These are phyloP conservation scores for Penicillium pancosmium DNA, from an alignment of 495 filamentous ascomycete species.

Conservation along the genomic window DNA sequence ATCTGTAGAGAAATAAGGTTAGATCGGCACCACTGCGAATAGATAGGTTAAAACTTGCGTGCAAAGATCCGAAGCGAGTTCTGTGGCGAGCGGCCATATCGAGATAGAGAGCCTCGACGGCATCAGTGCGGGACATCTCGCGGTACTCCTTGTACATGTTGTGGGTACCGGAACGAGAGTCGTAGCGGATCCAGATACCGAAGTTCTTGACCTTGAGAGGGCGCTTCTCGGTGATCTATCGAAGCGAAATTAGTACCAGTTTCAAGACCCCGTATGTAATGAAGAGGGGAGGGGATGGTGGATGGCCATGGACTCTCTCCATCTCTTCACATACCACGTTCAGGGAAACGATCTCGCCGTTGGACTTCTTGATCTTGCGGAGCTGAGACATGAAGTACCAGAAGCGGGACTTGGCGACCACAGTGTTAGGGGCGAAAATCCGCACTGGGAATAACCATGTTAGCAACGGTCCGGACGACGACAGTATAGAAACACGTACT, in stretches of 20 bases:
- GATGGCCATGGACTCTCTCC: not conserved
- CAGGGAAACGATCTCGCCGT: conserved; percentile 96
- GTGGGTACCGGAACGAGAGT: conserved; percentile 99
- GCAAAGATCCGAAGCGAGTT: conserved; percentile 94
- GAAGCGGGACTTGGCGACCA: conserved; percentile 98
- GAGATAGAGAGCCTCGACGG: conserved; percentile 96
- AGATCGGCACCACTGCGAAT: not conserved
- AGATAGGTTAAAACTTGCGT: conserved; percentile 63
- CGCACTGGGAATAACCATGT: conserved; percentile 55
- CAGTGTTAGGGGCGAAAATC: conserved; percentile 96
- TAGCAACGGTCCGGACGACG: not conserved
- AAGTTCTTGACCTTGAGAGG: conserved; percentile 99
- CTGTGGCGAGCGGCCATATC: conserved; percentile 99
- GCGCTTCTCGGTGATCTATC: conserved; percentile 95
- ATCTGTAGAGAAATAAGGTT: conserved; percentile 64
- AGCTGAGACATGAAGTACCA: conserved; percentile 99
- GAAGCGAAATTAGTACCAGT: conserved; percentile 22
- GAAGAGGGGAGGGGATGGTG: too few relatives aligned
- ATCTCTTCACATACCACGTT: conserved; percentile 74
- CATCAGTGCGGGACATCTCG: conserved; percentile 92
- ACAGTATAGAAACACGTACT: conserved; percentile 30
- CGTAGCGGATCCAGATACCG: conserved; percentile 99
- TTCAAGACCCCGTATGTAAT: not conserved
- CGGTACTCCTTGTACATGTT: conserved; percentile 99
- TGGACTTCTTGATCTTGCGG: conserved; percentile 99